These are phyloP conservation scores for Pichia sp. DNA, from an alignment of 1,139 yeast species.

Conservation along the genomic window DNA sequence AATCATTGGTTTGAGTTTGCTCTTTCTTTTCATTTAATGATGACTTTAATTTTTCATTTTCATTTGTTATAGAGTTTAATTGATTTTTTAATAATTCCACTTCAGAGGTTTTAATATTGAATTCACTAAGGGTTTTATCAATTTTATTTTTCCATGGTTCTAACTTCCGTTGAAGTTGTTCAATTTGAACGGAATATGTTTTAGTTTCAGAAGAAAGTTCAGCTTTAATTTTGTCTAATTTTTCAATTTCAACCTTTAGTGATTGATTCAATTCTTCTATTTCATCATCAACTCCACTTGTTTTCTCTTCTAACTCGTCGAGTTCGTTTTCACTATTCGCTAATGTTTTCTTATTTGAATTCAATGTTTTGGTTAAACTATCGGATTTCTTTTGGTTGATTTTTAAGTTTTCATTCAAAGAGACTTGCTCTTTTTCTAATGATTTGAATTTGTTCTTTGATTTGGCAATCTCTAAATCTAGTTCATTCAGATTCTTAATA, in stretches of 20 bases:
- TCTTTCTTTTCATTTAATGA: constrained; percentile 43
- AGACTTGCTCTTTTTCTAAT: constrained; percentile 40
- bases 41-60: constrained; percentile 41
- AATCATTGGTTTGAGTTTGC: constrained; percentile 31
- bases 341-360: constrained; percentile 33
- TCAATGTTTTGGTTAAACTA: constrained; percentile 33
- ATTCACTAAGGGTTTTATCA: constrained; percentile 57
- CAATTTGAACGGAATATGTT: constrained; percentile 56
- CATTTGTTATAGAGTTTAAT: constrained; percentile 37
- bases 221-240: constrained; percentile 55
- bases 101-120: constrained; percentile 59
- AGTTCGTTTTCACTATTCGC: constrained; percentile 44
- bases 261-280: constrained; percentile 40
- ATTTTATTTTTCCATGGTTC: constrained; percentile 82
- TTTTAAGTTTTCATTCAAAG: constrained; percentile 28
- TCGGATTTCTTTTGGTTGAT: constrained; percentile 10
- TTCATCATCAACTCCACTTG: constrained; percentile 37
- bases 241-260: constrained; percentile 47
- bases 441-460: constrained; percentile 38
- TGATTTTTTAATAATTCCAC: constrained; percentile 54
- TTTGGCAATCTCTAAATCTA: constrained; percentile 46
- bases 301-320: constrained; percentile 37
- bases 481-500: constrained; percentile 30
- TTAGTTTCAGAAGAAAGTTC: constrained; percentile 71
- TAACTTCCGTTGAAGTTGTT: constrained; percentile 52